phyloP scores from a whole-genome alignment of 2,329 filamentous ascomycete genomes.

The Ceratocystis papillata region DNA sequence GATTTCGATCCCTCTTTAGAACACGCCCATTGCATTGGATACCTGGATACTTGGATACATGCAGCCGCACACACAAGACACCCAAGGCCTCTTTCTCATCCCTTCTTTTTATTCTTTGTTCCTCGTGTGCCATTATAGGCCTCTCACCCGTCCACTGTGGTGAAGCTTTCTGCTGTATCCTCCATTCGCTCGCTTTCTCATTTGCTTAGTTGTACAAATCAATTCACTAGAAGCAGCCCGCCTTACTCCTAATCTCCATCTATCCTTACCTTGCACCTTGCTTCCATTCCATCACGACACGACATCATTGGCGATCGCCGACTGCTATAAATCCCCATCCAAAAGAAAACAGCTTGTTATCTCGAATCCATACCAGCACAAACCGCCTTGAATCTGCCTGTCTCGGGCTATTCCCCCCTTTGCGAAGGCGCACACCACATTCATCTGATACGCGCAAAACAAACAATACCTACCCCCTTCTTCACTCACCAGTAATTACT shows the following conservation, averaged over 20 bases:
- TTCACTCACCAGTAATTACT: background rate
- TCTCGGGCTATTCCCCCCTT: background rate
- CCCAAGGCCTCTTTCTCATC: conserved; percentile 14
- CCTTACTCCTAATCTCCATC: background rate
- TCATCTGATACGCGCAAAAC: conserved; percentile 4
- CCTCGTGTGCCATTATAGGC: background rate
- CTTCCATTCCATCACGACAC: background rate
- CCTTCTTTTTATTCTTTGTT: conserved; percentile 12
- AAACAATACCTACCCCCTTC: background rate
- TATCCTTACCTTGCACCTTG: background rate
- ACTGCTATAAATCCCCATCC: background rate
- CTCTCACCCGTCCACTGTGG: background rate
- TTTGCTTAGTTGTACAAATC: background rate
- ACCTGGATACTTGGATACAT: no score
- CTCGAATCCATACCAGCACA: background rate
- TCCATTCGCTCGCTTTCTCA: background rate
- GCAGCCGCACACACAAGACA: conserved; percentile 6
- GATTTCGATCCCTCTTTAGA: conserved; percentile 19
- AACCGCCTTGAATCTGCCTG: background rate
- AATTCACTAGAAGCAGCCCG: background rate
- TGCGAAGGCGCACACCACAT: conserved; percentile 1
- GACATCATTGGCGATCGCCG: background rate
- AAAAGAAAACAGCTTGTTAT: background rate
- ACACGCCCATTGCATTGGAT: conserved; percentile 7
- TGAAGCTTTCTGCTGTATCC: background rate